Conservation (phyloP, 768 basidiomycete species). For the Suillus clintonianus region DNA sequence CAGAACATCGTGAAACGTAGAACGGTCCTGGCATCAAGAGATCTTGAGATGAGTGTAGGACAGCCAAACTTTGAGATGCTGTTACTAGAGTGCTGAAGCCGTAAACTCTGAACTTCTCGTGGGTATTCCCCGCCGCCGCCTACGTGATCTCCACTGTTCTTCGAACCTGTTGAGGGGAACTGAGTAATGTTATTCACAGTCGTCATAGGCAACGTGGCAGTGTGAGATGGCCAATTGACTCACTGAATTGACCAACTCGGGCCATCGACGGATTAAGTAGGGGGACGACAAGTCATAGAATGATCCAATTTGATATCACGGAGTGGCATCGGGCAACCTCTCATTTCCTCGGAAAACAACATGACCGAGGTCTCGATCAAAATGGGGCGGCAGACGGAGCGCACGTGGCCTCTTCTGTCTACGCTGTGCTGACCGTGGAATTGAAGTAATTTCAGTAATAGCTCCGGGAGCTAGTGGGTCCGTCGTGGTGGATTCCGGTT, state of each 20-base stretch:
- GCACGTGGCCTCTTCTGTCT: constrained; percentile 17
- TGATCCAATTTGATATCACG: background rate
- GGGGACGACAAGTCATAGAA: background rate
- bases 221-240: background rate
- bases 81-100: background rate
- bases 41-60: background rate
- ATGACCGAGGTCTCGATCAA: constrained; percentile 65
- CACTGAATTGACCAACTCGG: background rate
- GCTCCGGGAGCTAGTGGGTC: background rate
- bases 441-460: background rate
- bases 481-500: background rate
- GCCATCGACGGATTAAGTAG: background rate
- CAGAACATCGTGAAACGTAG: too few species aligned
- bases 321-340: constrained; percentile 22
- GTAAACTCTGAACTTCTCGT: background rate
- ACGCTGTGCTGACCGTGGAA: background rate
- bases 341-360: constrained; percentile 68
- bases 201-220: background rate
- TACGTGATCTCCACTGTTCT: background rate
- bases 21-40: background rate
- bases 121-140: background rate
- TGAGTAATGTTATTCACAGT: background rate
- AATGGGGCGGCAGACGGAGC: constrained; percentile 57
- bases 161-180: background rate
- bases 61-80: too few species aligned